These are phyloP conservation scores for Mycena filopes DNA, from an alignment of 768 basidiomycete species.

Conservation along the genomic window DNA sequence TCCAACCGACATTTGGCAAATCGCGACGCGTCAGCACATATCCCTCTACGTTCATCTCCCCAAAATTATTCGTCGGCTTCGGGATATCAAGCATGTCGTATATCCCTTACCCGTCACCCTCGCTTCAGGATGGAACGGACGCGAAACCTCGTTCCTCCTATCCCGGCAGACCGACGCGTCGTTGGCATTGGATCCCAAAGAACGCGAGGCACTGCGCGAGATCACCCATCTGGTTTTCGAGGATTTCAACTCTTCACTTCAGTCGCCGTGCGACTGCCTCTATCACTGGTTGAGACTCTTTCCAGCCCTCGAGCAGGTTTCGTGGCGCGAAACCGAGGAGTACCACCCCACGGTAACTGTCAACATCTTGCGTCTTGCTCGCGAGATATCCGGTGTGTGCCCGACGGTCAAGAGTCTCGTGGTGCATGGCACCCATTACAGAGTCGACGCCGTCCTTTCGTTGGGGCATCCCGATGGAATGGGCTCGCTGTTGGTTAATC, in stretches of 20 bases:
- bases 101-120: slow-evolving; percentile 4
- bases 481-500: neutral
- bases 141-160: neutral
- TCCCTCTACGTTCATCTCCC: neutral
- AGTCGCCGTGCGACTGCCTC: neutral
- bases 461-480: neutral
- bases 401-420: slow-evolving; percentile 2
- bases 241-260: neutral
- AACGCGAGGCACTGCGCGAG: neutral
- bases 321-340: neutral
- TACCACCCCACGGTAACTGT: too few relatives aligned
- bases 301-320: slow-evolving; percentile 4
- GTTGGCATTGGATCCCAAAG: neutral
- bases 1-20: neutral
- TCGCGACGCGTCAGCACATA: neutral
- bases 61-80: slow-evolving; percentile 5
- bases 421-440: neutral
- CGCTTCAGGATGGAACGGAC: neutral
- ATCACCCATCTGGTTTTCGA: slow-evolving; percentile 16
- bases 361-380: neutral
- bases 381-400: slow-evolving; percentile 13
- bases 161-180: slow-evolving; percentile 5
- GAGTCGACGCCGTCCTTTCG: neutral
- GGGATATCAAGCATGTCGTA: neutral
- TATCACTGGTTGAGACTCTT: slow-evolving; percentile 18